Base-by-base conservation (phyloP, 192 early-diverging fungal genomes). In the Backusella tuberculispora region DNA sequence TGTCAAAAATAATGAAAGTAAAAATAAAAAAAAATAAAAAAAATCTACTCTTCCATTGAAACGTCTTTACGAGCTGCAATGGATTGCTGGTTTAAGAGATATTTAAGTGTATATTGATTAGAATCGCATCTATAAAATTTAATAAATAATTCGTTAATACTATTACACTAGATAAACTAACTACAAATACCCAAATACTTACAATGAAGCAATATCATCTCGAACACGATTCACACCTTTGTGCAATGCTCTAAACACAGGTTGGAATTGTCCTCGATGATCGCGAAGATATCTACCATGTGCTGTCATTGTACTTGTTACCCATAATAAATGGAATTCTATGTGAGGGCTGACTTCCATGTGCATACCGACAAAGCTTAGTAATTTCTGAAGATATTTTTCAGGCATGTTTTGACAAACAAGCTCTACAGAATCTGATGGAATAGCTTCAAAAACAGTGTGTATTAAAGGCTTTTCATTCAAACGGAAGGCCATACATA, bases 401-500 rank as follows among this genome's bases (percentile, higher is more conserved):
- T 87, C 83, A 0, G 97, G 96, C 66, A 98, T 82, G 8, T 93
- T 91, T 41, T 90, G 88, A n/a, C 92, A 87, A 15, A 99, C 81
- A 69, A 96, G 77, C 26, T 82, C 84, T 1, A 98, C 88, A 48
- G 92, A 89, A n/a, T 82, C 76, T 6, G 92, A 89, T 21, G 96
- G 96, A 56, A 97, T 89, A 3, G 81, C 80, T 65, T 97, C 91
- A 80, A 92, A 96, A 42, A 96, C 92, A 34, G 89, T 78, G 66
- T 90, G 88, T 24, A 94, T 92, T 47, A 99, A 79, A 19, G 85
- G 79, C 43, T 79, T 81, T 78, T 99, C 97, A 72, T 98, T 98
- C 38, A 99, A 88, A 5, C 97, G 86, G 86, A 99, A 96, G 0
- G 96, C 87, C 90, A 97, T 97, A 40, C 97, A 89, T 41, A 99